phyloP scores from a whole-genome alignment of 495 filamentous ascomycete genomes.

The Patellaria atrata region DNA sequence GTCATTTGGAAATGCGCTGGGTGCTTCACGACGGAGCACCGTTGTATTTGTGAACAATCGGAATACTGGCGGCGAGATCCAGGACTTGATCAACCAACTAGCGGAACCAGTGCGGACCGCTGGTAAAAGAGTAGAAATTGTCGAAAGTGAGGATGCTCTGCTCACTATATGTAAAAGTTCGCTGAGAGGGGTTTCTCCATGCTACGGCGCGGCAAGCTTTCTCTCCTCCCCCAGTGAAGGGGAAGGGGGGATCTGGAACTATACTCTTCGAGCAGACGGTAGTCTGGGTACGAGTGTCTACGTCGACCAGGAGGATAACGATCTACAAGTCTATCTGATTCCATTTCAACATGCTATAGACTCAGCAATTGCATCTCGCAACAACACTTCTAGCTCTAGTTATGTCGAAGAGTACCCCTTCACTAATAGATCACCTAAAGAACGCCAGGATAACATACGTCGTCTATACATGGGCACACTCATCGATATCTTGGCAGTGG shows the following conservation, averaged over 20 bases:
- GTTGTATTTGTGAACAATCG: conserved; percentile 76
- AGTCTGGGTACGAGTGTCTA: conserved; percentile 44
- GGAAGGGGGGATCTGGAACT: conserved; percentile 58
- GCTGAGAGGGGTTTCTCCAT: conserved; percentile 54
- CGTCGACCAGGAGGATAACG: conserved; percentile 43
- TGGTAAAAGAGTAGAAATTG: conserved; percentile 41
- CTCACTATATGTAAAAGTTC: conserved; percentile 47
- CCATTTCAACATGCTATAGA: conserved; percentile 70
- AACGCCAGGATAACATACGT: conserved; percentile 46
- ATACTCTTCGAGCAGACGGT: conserved; percentile 62
- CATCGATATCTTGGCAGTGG: conserved; percentile 51
- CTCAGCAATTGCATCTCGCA: conserved; percentile 45
- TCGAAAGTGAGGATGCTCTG: conserved; percentile 40
- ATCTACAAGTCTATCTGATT: conserved; percentile 56
- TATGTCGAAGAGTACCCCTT: conserved; percentile 51
- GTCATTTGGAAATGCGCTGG: conserved; percentile 44
- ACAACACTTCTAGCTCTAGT: conserved; percentile 25
- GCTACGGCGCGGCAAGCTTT: conserved; percentile 66
- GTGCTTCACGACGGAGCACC: conserved; percentile 35
- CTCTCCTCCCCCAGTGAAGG: conserved; percentile 56
- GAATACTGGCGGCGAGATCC: conserved; percentile 52
- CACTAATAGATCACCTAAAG: conserved; percentile 49
- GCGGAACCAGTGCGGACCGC: conserved; percentile 34
- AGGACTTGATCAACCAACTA: conserved; percentile 50
- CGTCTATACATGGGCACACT: conserved; percentile 52